Conservation (phyloP, 1,139 yeast species). For the Hansenula sp. region DNA sequence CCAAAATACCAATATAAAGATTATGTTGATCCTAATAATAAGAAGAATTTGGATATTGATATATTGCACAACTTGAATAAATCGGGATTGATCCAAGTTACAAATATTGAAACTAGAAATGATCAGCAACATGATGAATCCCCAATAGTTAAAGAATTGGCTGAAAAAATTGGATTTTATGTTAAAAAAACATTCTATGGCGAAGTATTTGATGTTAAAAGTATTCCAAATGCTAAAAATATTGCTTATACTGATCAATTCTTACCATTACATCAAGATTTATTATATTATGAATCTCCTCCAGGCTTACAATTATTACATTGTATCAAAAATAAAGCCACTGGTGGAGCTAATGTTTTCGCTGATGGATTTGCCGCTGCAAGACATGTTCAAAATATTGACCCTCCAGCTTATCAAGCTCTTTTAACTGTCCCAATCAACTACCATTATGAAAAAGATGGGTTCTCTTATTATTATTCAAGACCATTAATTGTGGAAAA, state of each 20-base stretch:
- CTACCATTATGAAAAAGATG: slow-evolving; percentile 64
- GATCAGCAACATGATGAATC: slow-evolving; percentile 21
- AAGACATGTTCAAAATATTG: slow-evolving; percentile 44
- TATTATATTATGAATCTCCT: slow-evolving; percentile 76
- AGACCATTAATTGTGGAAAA: slow-evolving; percentile 68
- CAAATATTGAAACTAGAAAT: slow-evolving; percentile 40
- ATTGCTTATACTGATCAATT: slow-evolving; percentile 69
- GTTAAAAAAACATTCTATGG: slow-evolving; percentile 76
- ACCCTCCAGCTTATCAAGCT: slow-evolving; percentile 64
- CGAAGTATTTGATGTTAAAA: slow-evolving; percentile 64
- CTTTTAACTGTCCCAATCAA: slow-evolving; percentile 63
- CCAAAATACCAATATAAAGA: slow-evolving; percentile 34
- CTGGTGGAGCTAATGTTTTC: slow-evolving; percentile 71
- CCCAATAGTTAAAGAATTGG: slow-evolving; percentile 42
- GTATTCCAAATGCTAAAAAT: slow-evolving; percentile 60
- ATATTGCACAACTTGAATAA: slow-evolving; percentile 47
- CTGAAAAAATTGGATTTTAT: slow-evolving; percentile 57
- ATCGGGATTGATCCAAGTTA: slow-evolving; percentile 57
- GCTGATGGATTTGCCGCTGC: slow-evolving; percentile 78
- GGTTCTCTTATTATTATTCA: slow-evolving; percentile 59
- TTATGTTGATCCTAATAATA: slow-evolving; percentile 36
- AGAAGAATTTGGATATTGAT: slow-evolving; percentile 30
- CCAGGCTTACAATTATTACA: slow-evolving; percentile 80
- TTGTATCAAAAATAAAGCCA: slow-evolving; percentile 56
- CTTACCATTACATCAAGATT: slow-evolving; percentile 78